Evolutionary conservation across 805 yeast genomes (phyloP), one percentile per base, ranked within the genome.

Genomic region (Candida manassasensis): DNA sequence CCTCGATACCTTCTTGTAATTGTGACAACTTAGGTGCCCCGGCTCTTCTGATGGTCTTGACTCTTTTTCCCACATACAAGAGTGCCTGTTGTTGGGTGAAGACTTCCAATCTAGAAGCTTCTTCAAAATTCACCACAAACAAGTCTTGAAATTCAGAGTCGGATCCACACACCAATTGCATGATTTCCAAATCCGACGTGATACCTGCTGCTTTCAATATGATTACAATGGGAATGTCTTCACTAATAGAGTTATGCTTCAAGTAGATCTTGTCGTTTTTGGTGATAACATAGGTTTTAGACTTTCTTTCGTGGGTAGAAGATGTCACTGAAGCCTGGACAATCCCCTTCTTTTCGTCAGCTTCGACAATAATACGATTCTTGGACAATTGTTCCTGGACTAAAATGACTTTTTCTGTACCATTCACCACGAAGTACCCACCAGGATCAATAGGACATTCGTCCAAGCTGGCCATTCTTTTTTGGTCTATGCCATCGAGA

Each of bases 401-500:
- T 47, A 93, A 72, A 44, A 93, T 93, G 29, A 93, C 98, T 58
- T 93, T 93, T 52, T 93, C 98, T 0, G 98, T 93, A 58, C 98
- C 98, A 55, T 90, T 90, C 33, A 90, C 97, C 53, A 90, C 85
- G 53, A 93, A 93, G 55, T 93, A 93, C 51, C 98, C 98, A 63
- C 98, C 98, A 5, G 98, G 98, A 62, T 93, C 98, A 33, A 93
- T 69, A 0, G 98, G 98, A 61, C 98, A 93, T 61, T 93, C 98
- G 48, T 85, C 81, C 47, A 84, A 69, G 17, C 65, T 65, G 0
- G 98, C 97, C 97, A 93, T 90, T 48, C 78, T 82, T 19, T 66
- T 58, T 51, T 90, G 96, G 34, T 77, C 69, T 32, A 84, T 79
- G 13, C 88, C 94, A 42, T 78, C 78, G 40, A 93, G 67, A 22